Base-by-base conservation (phyloP, 352 stramenopile species). In the Blastocystis sp. region DNA sequence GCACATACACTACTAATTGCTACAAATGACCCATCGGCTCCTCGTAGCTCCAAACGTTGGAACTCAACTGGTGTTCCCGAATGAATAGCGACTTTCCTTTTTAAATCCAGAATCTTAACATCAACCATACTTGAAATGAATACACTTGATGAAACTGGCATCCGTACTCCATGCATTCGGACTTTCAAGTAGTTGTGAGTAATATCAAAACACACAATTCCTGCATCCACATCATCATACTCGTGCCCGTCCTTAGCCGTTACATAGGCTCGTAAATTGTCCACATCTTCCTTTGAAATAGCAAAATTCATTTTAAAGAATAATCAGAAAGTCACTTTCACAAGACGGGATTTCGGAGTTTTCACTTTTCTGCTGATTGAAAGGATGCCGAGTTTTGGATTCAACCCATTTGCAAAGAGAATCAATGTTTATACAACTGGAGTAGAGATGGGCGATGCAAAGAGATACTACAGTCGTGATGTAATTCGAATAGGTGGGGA, bases 131-230 rank as follows among this genome's bases (percentile, higher is more conserved):
- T 22, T 27, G 1, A 44, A 64, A 84, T 54, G 27, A 40, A 88
- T 44, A 70, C 70, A 69, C 40, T 89, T 9, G 58, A 73, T 11
- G 27, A 33, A 30, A 68, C 19, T 22, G 70, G 51, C 79, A 90
- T 37, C 11, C 96, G 95, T 87, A 98, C 97, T 92, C 98, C 96
- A 80, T 98, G 94, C 93, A 98, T 97, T 87, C 95, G 92, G 90
- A 97, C 94, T 73, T 95, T 92, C n/a, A 99, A 92, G 92, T 99
- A 98, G 90, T 93, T 98, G 92, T 99, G 96, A 11, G 96, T 98
- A 82, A 98, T 95, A 91, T 98, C 95, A 75, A 98, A 92, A 84
- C 95, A 94, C 24, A 98, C 93, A 19, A 98, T 93, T 24, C 94
- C 95, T 27, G 95, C 92, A 2, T 94, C 92, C 0, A 97, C 90